Evolutionary conservation across 106 monocot genomes (phyloP), one percentile per base, ranked within the genome.

Genomic region (Dendrobium chrysotoxum): DNA sequence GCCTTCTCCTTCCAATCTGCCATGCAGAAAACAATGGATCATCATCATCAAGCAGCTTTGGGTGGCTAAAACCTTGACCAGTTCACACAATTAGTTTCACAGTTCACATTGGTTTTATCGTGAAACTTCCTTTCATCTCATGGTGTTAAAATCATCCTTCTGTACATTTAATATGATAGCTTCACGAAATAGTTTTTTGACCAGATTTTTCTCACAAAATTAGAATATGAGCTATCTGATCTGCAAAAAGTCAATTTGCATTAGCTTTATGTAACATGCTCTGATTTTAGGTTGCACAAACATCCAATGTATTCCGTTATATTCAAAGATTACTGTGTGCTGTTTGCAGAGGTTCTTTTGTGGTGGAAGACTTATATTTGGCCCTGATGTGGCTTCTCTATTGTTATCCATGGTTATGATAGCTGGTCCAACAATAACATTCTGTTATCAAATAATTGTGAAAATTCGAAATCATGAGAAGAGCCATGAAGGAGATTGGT

Each of bases 331-430:
- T 70, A 26, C 6, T 67, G 1, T 82, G 47, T 40, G 15, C 25
- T 71, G 35, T 16, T 64, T 40, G 55, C 87, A 92, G 95, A 91
- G 61, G 76, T 95, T 95, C 75, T 84, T 83, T 40, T 95, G 87
- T 65, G 87, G 92, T 4, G 95, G 95, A 30, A 86, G 92, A 79
- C 53, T 91, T 77, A 95, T 95, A 90, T 92, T 95, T 83, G 95
- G 95, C 80, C 92, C 92, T 53, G 95, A 95, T 86, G 87, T 80
- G 4, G 42, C 85, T 53, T 92, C 95, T 28, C 39, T 95, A 53
- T 76, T 85, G 28, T 41, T 92, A 76, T 82, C 95, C 0, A 80
- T 82, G 40, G 3, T 88, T 54, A 68, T 95, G 41, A 91, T 95
- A 82, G 85, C 84, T 54, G 89, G 86, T 35, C 95, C 95, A 77